Evolutionary conservation across 2,329 filamentous ascomycete species (phyloP).

Genomic region (Aphanocladium album): DNA sequence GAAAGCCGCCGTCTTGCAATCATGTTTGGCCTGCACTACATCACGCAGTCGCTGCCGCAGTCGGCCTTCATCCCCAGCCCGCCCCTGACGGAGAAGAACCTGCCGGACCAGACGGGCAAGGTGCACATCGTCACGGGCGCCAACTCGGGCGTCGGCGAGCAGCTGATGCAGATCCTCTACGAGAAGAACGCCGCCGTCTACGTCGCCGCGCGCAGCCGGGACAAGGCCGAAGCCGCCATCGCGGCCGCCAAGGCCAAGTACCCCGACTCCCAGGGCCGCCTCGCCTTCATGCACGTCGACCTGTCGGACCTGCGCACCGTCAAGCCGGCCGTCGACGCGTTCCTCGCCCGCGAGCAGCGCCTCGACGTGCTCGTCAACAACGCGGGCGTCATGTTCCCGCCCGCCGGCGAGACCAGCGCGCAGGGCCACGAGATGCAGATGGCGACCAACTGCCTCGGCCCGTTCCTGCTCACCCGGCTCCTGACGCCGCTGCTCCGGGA

Average conservation of each 20-base stretch:
- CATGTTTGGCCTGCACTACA: slow-evolving; percentile 11
- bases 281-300: slow-evolving; percentile 38
- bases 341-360: slow-evolving; percentile 17
- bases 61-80: slow-evolving; percentile 9
- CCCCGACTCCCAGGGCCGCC: slow-evolving; percentile 28
- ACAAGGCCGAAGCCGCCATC: slow-evolving; percentile 37
- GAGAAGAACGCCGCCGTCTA: slow-evolving; percentile 45
- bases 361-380: slow-evolving; percentile 35
- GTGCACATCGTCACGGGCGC: slow-evolving; percentile 43
- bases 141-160: slow-evolving; percentile 38
- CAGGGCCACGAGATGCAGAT: slow-evolving; percentile 34
- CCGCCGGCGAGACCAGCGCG: slow-evolving; percentile 28
- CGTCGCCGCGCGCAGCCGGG: slow-evolving; percentile 39
- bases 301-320: slow-evolving; percentile 26
- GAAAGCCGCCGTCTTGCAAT: not conserved
- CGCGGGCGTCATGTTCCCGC: slow-evolving; percentile 32
- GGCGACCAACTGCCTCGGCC: slow-evolving; percentile 32
- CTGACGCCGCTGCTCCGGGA: slow-evolving; percentile 26
- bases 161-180: slow-evolving; percentile 49
- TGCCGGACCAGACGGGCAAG: slow-evolving; percentile 17
- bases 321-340: slow-evolving; percentile 20
- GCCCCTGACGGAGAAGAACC: slow-evolving; percentile 6
- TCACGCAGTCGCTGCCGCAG: slow-evolving; percentile 10
- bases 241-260: slow-evolving; percentile 27
- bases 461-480: slow-evolving; percentile 30